These are phyloP conservation scores for Mycena albidolilacea DNA, from an alignment of 768 basidiomycete genomes.

Conservation along the genomic window DNA sequence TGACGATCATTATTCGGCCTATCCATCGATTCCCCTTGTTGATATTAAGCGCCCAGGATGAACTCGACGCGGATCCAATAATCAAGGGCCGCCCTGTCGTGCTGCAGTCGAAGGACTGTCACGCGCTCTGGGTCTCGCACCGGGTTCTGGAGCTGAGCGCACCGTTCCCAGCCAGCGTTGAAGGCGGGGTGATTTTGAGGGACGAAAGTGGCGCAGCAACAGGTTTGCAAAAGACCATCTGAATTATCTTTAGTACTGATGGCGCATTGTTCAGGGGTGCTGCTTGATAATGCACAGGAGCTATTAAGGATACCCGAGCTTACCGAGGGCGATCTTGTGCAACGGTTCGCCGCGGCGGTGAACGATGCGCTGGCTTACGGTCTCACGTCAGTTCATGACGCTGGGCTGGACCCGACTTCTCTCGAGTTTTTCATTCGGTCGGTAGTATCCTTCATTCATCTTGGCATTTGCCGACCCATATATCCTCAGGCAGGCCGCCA, in stretches of 20 bases:
- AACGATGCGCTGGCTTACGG: conserved; percentile 81
- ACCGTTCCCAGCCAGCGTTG: conserved; percentile 70
- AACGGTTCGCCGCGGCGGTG: conserved; percentile 73
- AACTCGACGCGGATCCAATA: conserved; percentile 78
- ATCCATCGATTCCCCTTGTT: conserved; percentile 17
- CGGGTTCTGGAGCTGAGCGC: conserved; percentile 76
- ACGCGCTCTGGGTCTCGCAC: conserved; percentile 90
- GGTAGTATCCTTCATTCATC: conserved; percentile 35
- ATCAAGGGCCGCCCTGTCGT: conserved; percentile 80
- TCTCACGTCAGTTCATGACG: conserved; percentile 92
- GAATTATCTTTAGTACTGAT: neutral
- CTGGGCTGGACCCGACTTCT: conserved; percentile 62
- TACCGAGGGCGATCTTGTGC: conserved; percentile 68
- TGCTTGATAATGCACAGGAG: conserved; percentile 90
- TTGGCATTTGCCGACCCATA: neutral
- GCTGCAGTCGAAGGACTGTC: conserved; percentile 84
- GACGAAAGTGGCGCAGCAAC: conserved; percentile 67
- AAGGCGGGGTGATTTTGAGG: conserved; percentile 72
- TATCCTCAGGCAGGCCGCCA: conserved; percentile 71
- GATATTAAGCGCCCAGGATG: conserved; percentile 61
- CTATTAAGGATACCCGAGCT: conserved; percentile 78
- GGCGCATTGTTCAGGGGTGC: conserved; percentile 64
- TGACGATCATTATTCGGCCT: conserved; percentile 13
- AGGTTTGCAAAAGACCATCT: conserved; percentile 51
- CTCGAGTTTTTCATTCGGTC: conserved; percentile 79